Evolutionary conservation across 2,329 filamentous ascomycete species (phyloP).

Genomic region (Penicillium sp.): DNA sequence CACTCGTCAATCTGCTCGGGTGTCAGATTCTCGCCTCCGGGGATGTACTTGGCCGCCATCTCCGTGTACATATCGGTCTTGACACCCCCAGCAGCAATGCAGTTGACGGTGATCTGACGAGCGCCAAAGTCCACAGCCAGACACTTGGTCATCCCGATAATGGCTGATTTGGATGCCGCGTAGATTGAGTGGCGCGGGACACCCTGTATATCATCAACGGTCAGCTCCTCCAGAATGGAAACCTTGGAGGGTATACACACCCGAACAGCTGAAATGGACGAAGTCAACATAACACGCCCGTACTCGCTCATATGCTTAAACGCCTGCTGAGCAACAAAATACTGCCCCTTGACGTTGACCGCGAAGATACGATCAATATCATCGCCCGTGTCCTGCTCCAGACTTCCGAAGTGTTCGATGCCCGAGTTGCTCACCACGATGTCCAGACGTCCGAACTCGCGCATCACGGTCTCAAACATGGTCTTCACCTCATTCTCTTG

Average conservation of each 20-base stretch:
- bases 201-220: constrained; percentile 9
- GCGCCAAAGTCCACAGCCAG: constrained; percentile 23
- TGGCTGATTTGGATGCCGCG: constrained; percentile 22
- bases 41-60: constrained; percentile 20
- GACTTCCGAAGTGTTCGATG: constrained; percentile 20
- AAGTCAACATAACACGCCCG: constrained; percentile 22
- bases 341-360: constrained; percentile 25
- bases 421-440: constrained; percentile 24
- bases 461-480: constrained; percentile 17
- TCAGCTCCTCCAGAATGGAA: no score
- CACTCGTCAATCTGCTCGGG: constrained; percentile 17
- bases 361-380: constrained; percentile 23
- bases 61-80: constrained; percentile 26
- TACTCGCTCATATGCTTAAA: constrained; percentile 20
- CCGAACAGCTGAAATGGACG: constrained; percentile 24
- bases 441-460: constrained; percentile 18
- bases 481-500: constrained; percentile 13
- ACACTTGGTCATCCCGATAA: constrained; percentile 25
- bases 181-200: constrained; percentile 22
- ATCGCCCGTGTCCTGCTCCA: constrained; percentile 11
- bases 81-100: constrained; percentile 24
- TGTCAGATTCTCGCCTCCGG: constrained; percentile 19
- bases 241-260: constrained; percentile 3
- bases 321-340: constrained; percentile 24
- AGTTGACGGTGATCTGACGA: constrained; percentile 24